Percentiles rank a stretch among this genome's conserved stretches.
phyloP scores from a whole-genome alignment of 2,329 filamentous ascomycete species.

The Hypoxylon sp. region DNA sequence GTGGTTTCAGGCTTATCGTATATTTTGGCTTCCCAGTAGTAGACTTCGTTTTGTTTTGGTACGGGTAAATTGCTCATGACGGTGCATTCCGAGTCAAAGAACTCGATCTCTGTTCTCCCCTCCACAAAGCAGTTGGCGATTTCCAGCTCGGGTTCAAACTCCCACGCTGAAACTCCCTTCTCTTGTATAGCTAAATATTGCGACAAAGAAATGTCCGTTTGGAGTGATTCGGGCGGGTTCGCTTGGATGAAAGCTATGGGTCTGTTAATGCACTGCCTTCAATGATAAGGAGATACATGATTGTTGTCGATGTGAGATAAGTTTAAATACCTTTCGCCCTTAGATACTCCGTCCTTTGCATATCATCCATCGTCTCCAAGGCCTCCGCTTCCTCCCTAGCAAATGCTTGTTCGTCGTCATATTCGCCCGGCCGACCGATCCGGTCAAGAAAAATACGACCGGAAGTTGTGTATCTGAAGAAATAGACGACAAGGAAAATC shows the following conservation, averaged over 20 bases:
- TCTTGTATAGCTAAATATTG: constrained; percentile 99
- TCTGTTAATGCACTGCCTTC: background rate
- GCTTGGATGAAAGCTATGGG: constrained; percentile 87
- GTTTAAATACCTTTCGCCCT: constrained; percentile 85
- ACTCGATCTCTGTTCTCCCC: constrained; percentile 95
- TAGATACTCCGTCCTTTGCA: constrained; percentile 90
- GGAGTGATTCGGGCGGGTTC: constrained; percentile 93
- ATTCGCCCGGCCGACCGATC: constrained; percentile 93
- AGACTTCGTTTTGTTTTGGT: constrained; percentile 98
- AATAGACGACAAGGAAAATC: constrained; percentile 86
- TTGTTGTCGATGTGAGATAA: background rate
- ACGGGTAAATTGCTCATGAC: constrained; percentile 97
- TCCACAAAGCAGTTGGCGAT: constrained; percentile 99
- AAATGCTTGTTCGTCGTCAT: constrained; percentile 97
- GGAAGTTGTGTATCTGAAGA: constrained; percentile 90
- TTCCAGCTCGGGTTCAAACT: constrained; percentile 98
- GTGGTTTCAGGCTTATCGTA: constrained; percentile 96
- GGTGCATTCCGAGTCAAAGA: constrained; percentile 97
- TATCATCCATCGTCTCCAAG: constrained; percentile 94
- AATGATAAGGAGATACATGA: constrained; percentile 11
- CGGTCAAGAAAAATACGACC: constrained; percentile 94
- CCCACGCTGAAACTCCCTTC: constrained; percentile 99
- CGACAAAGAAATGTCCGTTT: constrained; percentile 96
- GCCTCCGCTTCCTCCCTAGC: constrained; percentile 94
- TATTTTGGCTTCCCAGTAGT: constrained; percentile 99